phyloP scores from a whole-genome alignment of 257 asterid genomes.

The Handroanthus guayacan region DNA sequence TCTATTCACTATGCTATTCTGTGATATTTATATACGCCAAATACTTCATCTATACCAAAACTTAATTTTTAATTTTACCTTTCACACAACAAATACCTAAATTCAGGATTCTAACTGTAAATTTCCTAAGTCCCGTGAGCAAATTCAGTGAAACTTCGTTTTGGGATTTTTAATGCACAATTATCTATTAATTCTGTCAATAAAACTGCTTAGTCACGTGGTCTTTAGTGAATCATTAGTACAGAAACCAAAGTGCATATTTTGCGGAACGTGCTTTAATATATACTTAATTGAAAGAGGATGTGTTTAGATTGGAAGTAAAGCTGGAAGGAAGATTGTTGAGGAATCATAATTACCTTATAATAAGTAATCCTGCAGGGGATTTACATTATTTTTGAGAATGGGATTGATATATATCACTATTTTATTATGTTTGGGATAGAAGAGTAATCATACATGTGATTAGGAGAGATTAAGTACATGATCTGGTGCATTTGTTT shows the following conservation, averaged over 20 bases:
- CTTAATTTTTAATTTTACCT: too few relatives aligned
- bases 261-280: slow-evolving; percentile 29
- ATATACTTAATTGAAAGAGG: neutral
- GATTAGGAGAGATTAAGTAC: slow-evolving; percentile 41
- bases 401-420: slow-evolving; percentile 16
- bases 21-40: too few relatives aligned
- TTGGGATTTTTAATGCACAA: slow-evolving; percentile 26
- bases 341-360: slow-evolving; percentile 22
- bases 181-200: neutral
- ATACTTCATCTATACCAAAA: too few relatives aligned
- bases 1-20: too few relatives aligned
- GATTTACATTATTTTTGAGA: neutral
- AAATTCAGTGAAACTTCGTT: slow-evolving; percentile 33
- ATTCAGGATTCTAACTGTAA: too few relatives aligned
- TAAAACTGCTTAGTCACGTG: slow-evolving; percentile 34
- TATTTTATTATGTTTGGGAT: slow-evolving; percentile 18
- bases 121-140: neutral
- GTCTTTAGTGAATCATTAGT: slow-evolving; percentile 26
- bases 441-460: slow-evolving; percentile 17
- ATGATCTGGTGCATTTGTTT: slow-evolving; percentile 43
- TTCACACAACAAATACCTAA: too few relatives aligned
- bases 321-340: neutral
- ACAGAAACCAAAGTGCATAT: slow-evolving; percentile 30
- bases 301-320: slow-evolving; percentile 8
- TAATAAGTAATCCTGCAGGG: slow-evolving; percentile 14